Percentiles rank a stretch among this genome's conserved stretches.
Conservation (phyloP, 2,329 filamentous ascomycete species). For the Geosmithia morbida region DNA sequence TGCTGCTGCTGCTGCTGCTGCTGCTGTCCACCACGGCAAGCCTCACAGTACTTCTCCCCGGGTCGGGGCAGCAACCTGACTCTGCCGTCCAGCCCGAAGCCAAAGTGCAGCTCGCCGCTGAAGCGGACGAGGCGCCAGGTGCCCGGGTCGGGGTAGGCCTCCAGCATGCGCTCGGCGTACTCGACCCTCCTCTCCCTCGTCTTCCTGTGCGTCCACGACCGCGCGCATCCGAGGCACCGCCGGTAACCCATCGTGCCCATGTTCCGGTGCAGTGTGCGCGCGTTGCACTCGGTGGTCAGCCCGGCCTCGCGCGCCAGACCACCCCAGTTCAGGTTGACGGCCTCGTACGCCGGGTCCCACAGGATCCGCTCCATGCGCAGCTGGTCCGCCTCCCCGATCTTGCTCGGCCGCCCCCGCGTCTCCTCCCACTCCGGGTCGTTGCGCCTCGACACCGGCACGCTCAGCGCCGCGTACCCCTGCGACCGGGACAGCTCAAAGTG, state of each 20-base stretch:
- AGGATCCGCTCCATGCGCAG: constrained; percentile 20
- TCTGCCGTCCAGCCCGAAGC: constrained; percentile 20
- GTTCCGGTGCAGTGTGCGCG: constrained; percentile 19
- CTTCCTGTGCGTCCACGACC: constrained; percentile 14
- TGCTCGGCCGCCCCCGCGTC: constrained; percentile 18
- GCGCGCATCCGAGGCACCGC: constrained; percentile 16
- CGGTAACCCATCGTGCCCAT: constrained; percentile 21
- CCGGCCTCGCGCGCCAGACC: constrained; percentile 17
- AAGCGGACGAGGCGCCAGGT: constrained; percentile 19
- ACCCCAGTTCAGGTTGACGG: constrained; percentile 17
- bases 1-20: constrained; percentile 1
- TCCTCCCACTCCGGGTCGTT: constrained; percentile 23
- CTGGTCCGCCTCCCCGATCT: constrained; percentile 18
- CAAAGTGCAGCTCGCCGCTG: constrained; percentile 22
- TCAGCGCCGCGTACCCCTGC: constrained; percentile 21
- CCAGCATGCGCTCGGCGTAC: constrained; percentile 17
- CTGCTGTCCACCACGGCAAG: constrained; percentile 7
- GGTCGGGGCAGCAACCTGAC: constrained; percentile 17
- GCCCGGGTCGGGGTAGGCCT: constrained; percentile 12
- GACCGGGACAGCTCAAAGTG: constrained; percentile 22
- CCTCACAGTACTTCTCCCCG: constrained; percentile 17
- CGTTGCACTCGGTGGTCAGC: constrained; percentile 16
- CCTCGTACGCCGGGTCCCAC: constrained; percentile 19
- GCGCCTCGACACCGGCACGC: constrained; percentile 14
- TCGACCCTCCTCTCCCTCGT: constrained; percentile 17